phyloP scores from a whole-genome alignment of 768 basidiomycete genomes.

The Hemileccinum rubropunctum region DNA sequence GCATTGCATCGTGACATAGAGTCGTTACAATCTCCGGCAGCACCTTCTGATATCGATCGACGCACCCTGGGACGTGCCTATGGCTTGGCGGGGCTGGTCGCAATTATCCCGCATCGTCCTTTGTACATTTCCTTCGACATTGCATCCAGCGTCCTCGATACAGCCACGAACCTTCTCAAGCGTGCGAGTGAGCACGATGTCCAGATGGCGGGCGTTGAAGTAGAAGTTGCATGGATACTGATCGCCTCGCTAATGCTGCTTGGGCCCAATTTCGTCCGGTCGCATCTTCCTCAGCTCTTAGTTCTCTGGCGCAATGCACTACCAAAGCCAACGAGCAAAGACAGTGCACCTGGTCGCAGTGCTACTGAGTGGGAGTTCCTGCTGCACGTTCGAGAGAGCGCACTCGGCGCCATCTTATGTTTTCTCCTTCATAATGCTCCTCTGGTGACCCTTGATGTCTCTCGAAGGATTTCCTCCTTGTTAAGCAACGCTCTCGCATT shows the following conservation, averaged over 20 bases:
- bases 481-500: slow-evolving; percentile 90
- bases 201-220: slow-evolving; percentile 74
- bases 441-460: slow-evolving; percentile 87
- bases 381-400: slow-evolving; percentile 85
- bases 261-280: slow-evolving; percentile 89
- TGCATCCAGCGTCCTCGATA: slow-evolving; percentile 85
- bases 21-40: slow-evolving; percentile 66
- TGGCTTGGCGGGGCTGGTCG: slow-evolving; percentile 83
- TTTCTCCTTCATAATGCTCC: slow-evolving; percentile 82
- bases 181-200: slow-evolving; percentile 90
- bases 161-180: slow-evolving; percentile 87
- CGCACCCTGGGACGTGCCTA: slow-evolving; percentile 87
- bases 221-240: slow-evolving; percentile 92
- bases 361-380: slow-evolving; percentile 88
- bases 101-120: slow-evolving; percentile 81
- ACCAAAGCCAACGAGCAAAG: slow-evolving; percentile 92
- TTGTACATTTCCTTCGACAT: slow-evolving; percentile 95
- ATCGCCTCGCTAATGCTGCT: slow-evolving; percentile 90
- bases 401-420: slow-evolving; percentile 82
- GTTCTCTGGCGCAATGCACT: slow-evolving; percentile 97
- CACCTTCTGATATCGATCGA: slow-evolving; percentile 64
- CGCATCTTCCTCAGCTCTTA: slow-evolving; percentile 89
- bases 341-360: slow-evolving; percentile 61
- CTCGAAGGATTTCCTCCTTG: slow-evolving; percentile 81
- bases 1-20: slow-evolving; percentile 82